Conservation (phyloP, 164 flowering plant species). For the Tetrastigma voinierianum region DNA sequence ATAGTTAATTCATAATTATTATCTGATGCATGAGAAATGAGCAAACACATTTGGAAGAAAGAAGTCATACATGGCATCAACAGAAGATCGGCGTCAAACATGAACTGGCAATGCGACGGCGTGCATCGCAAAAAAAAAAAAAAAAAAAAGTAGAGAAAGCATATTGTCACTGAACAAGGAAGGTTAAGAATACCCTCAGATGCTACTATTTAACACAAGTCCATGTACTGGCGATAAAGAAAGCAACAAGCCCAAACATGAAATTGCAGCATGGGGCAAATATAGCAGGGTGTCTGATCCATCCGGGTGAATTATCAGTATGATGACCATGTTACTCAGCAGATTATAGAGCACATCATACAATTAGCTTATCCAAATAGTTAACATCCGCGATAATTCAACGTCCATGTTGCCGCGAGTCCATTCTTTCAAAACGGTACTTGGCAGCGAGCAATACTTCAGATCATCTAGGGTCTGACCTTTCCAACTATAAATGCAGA, state of each 20-base stretch:
- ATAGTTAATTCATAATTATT: constrained; percentile 43
- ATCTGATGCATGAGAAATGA: constrained; percentile 67
- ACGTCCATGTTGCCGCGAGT: constrained; percentile 87
- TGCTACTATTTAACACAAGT: neutral
- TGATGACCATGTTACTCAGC: too few relatives aligned
- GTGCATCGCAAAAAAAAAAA: too few relatives aligned
- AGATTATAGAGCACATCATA: neutral
- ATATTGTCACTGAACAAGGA: neutral
- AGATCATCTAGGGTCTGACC: constrained; percentile 64
- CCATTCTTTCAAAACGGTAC: constrained; percentile 70
- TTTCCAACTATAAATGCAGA: constrained; percentile 95
- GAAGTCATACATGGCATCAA: too few relatives aligned
- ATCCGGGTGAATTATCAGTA: too few relatives aligned
- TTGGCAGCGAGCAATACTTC: constrained; percentile 40
- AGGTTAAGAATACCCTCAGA: neutral
- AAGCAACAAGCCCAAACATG: neutral
- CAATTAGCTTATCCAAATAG: constrained; percentile 71
- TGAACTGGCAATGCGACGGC: too few relatives aligned
- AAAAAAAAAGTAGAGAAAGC: constrained; percentile 18
- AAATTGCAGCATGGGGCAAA: too few relatives aligned
- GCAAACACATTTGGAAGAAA: constrained; percentile 78
- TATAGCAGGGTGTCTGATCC: too few relatives aligned
- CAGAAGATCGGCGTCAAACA: too few relatives aligned
- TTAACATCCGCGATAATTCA: constrained; percentile 81
- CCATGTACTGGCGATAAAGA: neutral